Conservation (phyloP, 441 rosid genomes). For the Syzygium malaccense region DNA sequence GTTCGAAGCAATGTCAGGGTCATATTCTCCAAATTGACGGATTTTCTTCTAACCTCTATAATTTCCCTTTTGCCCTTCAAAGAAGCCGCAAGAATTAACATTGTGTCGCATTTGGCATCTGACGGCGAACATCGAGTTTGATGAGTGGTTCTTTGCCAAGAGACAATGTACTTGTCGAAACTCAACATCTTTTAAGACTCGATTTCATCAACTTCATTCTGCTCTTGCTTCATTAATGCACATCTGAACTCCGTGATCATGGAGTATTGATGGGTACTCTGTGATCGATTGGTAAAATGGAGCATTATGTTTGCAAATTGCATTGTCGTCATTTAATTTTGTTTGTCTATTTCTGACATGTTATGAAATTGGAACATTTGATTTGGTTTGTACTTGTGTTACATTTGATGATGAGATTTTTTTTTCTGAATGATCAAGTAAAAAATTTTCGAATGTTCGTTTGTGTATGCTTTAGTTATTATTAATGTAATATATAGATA, state of each 20-base stretch:
- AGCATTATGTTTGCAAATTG: too few relatives aligned
- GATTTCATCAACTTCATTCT: conserved; percentile 3
- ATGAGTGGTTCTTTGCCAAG: conserved; percentile 13
- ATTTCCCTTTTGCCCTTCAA: conserved; percentile 20
- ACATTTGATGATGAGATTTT: too few relatives aligned
- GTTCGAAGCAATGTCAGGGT: not conserved
- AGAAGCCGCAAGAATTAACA: conserved; percentile 23
- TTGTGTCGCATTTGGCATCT: conserved; percentile 13
- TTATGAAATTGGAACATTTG: too few relatives aligned
- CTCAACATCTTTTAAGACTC: not conserved
- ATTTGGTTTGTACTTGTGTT: too few relatives aligned
- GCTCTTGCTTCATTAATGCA: conserved; percentile 2
- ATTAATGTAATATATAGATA: too few relatives aligned
- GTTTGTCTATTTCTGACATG: too few relatives aligned
- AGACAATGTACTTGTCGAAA: not conserved
- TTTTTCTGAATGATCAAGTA: too few relatives aligned
- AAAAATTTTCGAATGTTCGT: too few relatives aligned
- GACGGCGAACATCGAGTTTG: conserved; percentile 5
- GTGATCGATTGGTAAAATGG: not conserved
- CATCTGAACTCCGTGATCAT: not conserved
- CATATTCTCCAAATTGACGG: not conserved
- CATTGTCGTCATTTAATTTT: too few relatives aligned
- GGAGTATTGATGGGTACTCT: not conserved
- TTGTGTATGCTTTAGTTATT: too few relatives aligned
- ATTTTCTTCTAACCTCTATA: conserved; percentile 1